Conservation (phyloP, 1,284 basidiomycete species). For the Microbotryum violaceum region DNA sequence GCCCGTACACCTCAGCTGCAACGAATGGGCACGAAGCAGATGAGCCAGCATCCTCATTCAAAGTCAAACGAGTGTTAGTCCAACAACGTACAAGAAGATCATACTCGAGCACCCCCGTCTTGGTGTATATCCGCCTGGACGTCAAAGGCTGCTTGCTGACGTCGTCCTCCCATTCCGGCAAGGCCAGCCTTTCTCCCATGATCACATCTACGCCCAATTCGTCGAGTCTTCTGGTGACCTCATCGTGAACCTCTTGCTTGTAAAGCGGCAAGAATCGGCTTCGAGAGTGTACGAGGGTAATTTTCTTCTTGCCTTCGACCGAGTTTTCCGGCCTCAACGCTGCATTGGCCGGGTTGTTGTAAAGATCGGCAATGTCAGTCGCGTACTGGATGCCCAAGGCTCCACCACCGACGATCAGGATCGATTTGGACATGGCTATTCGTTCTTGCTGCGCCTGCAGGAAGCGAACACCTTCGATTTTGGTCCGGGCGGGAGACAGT, state of each 20-base stretch:
- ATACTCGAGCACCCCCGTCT: conserved; percentile 53
- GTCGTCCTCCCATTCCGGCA: conserved; percentile 37
- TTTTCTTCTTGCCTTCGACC: conserved; percentile 35
- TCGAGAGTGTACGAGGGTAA: conserved; percentile 63
- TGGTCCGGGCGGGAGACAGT: conserved; percentile 33
- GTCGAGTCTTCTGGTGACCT: conserved; percentile 37
- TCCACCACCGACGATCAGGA: conserved; percentile 47
- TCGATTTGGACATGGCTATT: conserved; percentile 39
- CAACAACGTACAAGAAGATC: conserved; percentile 53
- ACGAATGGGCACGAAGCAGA: not conserved
- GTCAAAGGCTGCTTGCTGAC: conserved; percentile 4
- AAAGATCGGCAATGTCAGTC: conserved; percentile 57
- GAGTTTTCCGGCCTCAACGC: conserved; percentile 2
- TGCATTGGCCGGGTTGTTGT: conserved; percentile 40
- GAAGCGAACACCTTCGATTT: conserved; percentile 35
- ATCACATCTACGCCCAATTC: conserved; percentile 44
- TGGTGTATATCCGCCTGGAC: conserved; percentile 47
- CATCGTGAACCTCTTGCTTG: conserved; percentile 50
- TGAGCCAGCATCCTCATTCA: too few relatives aligned
- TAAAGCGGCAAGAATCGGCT: conserved; percentile 54
- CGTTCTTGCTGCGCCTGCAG: conserved; percentile 34
- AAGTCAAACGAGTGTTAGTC: not conserved
- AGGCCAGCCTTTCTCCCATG: conserved; percentile 41
- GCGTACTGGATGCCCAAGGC: conserved; percentile 55
- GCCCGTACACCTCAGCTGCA: conserved; percentile 64